Conservation (phyloP, 2,329 filamentous ascomycete species). For the Aspergillus ruber region DNA sequence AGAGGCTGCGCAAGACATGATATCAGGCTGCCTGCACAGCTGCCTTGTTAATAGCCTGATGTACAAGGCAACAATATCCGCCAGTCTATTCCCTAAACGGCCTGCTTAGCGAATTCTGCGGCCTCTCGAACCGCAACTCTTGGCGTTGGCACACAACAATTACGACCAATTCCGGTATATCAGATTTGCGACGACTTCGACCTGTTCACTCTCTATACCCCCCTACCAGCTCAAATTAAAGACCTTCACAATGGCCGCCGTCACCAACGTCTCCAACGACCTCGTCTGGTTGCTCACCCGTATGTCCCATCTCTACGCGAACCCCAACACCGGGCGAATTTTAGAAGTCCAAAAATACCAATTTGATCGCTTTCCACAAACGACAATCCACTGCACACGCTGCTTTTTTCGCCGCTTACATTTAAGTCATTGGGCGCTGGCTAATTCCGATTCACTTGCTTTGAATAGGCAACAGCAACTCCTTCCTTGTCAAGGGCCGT, state of each 20-base stretch:
- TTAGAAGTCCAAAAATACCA: background rate
- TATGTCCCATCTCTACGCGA: constrained; percentile 50
- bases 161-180: constrained; percentile 10
- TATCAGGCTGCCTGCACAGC: background rate
- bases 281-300: constrained; percentile 92
- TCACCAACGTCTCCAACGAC: constrained; percentile 76
- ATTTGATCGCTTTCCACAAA: background rate
- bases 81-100: constrained; percentile 27
- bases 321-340: background rate
- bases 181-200: constrained; percentile 17
- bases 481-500: constrained; percentile 87
- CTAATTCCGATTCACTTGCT: constrained; percentile 9
- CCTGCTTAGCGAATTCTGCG: constrained; percentile 32
- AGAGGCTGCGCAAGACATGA: background rate
- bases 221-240: constrained; percentile 15
- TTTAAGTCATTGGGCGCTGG: background rate
- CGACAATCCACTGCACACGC: background rate
- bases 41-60: background rate
- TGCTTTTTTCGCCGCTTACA: background rate
- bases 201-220: constrained; percentile 11
- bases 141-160: constrained; percentile 22
- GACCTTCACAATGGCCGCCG: constrained; percentile 35
- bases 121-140: constrained; percentile 18
- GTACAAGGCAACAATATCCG: background rate
- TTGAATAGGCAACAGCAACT: constrained; percentile 70